Evolutionary conservation across 2,329 filamentous ascomycete genomes (phyloP), one percentile per base, ranked within the genome.

Genomic region (Aureobasidium vineae): DNA sequence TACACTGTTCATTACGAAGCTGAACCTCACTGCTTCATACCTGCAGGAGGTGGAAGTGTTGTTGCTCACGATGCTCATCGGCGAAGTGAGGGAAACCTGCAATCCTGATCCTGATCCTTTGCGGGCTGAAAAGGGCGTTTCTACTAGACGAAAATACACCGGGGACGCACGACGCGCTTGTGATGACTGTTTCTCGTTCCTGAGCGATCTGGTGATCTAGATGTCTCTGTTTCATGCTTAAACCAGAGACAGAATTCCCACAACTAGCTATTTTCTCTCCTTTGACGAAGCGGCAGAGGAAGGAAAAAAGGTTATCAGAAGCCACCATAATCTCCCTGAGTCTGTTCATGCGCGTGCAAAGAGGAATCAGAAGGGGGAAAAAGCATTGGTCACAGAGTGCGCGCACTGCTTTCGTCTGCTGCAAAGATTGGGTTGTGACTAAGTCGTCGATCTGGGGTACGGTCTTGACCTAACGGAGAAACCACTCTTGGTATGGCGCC

Each of bases 401-500:
- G 28, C 56, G 45, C 38, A 43, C 54, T 56, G 23, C 28, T 0
- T 21, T 21, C 1, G 28, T 31, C 47, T 45, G 47, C 49, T 28
- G 16, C 13, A 21, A 19, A 33, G 56, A 45, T 60, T 31, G 56
- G 41, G 26, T 47, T 60, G 8, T 5, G 11, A 28, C 26, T 47
- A 21, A n/a, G 23, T 26, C 26, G 56, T 23, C 56, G 56, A 60
- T 60, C 57, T 50, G 57, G 57, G 57, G 57, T 61, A 61, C 16
- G 43, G 43, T 5, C 26, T 16, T 60, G 57, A 47, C 38, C 57
- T 50, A 21, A 60, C 56, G 40, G 19, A 15, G 43, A 33, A 49
- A 21, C 31, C n/a, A 38, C 40, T 56, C 45, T 50, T 61, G 57
- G 57, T 61, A 61, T 61, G 57, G 57, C 57, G 57, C 26, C 31